Evolutionary conservation across 495 filamentous ascomycete species (phyloP), one percentile per base, ranked within the genome.

Genomic region (Durotheca rogersii): DNA sequence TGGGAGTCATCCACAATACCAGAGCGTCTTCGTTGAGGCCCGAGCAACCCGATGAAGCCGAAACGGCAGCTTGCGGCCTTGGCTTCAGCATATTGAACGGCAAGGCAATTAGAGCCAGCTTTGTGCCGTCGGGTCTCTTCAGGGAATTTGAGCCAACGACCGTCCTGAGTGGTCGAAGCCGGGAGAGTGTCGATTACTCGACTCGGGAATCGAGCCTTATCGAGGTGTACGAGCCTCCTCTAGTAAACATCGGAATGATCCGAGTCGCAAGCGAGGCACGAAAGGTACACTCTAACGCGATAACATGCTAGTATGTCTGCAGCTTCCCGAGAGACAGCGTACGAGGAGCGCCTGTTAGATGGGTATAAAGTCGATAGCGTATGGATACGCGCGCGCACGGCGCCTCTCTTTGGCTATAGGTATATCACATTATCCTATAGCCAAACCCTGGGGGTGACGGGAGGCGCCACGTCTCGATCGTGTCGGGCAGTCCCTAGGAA

Each of bases 301-400:
- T 39, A 21, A 52, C 21, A 12, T 40, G 50, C 41, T 41, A 41
- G 41, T 31, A 31, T 20, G 29, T 23, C 47, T 62, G 62, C 62
- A 62, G 50, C 56, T 52, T 51, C 27, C 62, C 52, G 62, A 42
- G 42, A 53, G 43, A 47, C 43, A 58, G 20, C n/a, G 43, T 33
- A 39, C 39, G 20, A n/a, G 34, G 21, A 18, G 50, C 56, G 16
- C 45, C 45, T 55, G 60, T 56, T 29, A 51, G 36, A 48, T 30
- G 32, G 38, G 38, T 16, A 40, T 33, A 31, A 50, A 32, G 37
- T 48, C 45, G 17, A 20, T 27, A 44, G 44, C 18, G 55, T 29
- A 58, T 55, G n/a, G n/a, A 37, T 48, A 40, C 43, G 42, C 37
- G 49, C 52, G 42, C 51, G 51, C 52, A 50, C 51, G 41, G 43